Base-by-base conservation (phyloP, 2,329 filamentous ascomycete genomes). In the Leptosphaerulina australis region DNA sequence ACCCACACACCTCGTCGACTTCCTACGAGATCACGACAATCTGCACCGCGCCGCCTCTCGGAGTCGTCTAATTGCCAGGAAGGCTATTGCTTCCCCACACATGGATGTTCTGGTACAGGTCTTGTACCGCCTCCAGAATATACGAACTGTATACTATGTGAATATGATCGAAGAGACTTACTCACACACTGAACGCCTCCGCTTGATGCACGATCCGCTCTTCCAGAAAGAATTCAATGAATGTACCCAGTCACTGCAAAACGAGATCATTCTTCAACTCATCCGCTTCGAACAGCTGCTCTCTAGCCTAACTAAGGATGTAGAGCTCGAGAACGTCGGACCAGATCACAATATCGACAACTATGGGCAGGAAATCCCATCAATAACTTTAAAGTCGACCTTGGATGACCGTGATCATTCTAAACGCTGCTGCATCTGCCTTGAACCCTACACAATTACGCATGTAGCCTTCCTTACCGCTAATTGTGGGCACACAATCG, bases 351-450 rank as follows among this genome's bases (percentile, higher is more conserved):
- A 50, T 18, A 21, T 58, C 24, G n/a, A 53, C 9, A 41, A 52
- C 22, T 50, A 54, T 11, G 57, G 55, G 2, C 28, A 31, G 15
- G 36, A 58, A 5, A 4, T 55, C 4, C 1, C 30, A 4, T 6
- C 3, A 2, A 8, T 35, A 5, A 20, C 33, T 5, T 2, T 21
- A 9, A 31, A 8, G 11, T 20, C 12, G 15, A 3, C 3, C 5
- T 11, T 6, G 6, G 44, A 40, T 26, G 34, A 28, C 18, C 20
- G n/a, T 12, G 39, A 50, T 25, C 40, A 29, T 2, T 12, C 34
- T 3, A 25, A 26, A 1, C 34, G 26, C 29, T 58, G 58, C 36
- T 55, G 50, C 43, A 55, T 60, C 21, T 60, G 58, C 24, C 39
- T 54, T 12, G 44, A 47, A 5, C 4, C 21, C 3, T 60, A 54